phyloP scores from a whole-genome alignment of 2,329 filamentous ascomycete species.

The Akanthomyces uredinophilus region DNA sequence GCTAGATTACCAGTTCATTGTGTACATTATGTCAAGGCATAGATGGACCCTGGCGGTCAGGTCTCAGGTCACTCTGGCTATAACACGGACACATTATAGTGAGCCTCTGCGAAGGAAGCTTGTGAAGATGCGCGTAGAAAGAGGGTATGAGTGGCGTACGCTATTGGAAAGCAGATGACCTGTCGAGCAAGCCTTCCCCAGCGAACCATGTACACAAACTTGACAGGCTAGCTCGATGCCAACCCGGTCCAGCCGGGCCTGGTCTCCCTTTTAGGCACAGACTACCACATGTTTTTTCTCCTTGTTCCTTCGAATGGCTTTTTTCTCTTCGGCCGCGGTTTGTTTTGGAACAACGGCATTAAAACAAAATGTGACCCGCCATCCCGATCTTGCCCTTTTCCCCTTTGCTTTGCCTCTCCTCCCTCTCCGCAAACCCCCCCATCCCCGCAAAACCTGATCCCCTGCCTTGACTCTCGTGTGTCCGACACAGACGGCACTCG shows the following conservation, averaged over 20 bases:
- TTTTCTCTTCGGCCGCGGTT: neutral
- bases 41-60: too few relatives aligned
- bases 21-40: too few relatives aligned
- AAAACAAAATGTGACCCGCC: slow-evolving; percentile 1
- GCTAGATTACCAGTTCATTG: too few relatives aligned
- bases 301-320: neutral
- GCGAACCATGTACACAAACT: neutral
- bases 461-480: neutral
- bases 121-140: neutral
- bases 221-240: neutral
- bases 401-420: neutral
- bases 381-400: neutral
- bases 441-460: neutral
- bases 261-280: neutral
- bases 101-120: neutral
- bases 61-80: neutral
- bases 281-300: slow-evolving; percentile 1
- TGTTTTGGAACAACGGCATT: neutral
- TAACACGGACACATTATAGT: neutral
- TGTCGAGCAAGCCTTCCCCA: neutral
- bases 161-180: slow-evolving; percentile 8
- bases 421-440: neutral
- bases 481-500: neutral
- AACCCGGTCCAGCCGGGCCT: neutral
- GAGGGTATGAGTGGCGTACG: neutral